phyloP scores from a whole-genome alignment of 495 filamentous ascomycete species.

The Penicillium daleae region DNA sequence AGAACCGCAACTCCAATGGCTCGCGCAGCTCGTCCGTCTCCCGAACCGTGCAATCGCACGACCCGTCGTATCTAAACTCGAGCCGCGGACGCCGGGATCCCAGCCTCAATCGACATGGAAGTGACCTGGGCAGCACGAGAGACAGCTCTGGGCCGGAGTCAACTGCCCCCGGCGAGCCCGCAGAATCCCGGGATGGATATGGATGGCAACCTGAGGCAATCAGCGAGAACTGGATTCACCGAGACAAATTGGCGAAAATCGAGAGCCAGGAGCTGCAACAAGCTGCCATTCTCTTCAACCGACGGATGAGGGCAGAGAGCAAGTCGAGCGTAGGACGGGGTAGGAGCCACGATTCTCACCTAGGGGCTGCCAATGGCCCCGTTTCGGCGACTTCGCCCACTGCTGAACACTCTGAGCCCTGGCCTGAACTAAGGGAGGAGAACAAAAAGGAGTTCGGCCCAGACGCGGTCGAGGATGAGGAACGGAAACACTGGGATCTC shows the following conservation, averaged over 20 bases:
- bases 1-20: constrained; percentile 43
- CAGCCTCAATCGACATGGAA: constrained; percentile 54
- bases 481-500: constrained; percentile 66
- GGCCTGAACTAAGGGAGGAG: constrained; percentile 44
- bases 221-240: constrained; percentile 82
- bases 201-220: constrained; percentile 15
- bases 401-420: constrained; percentile 41
- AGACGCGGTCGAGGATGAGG: constrained; percentile 32
- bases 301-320: constrained; percentile 60
- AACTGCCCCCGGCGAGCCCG: constrained; percentile 33
- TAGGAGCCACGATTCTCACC: constrained; percentile 54
- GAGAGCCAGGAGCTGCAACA: constrained; percentile 92
- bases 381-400: constrained; percentile 35
- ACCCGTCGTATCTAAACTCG: constrained; percentile 28
- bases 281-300: constrained; percentile 74
- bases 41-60: constrained; percentile 35
- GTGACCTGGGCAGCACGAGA: constrained; percentile 58
- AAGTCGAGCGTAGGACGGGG: constrained; percentile 59
- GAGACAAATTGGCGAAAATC: constrained; percentile 92
- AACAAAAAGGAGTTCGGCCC: constrained; percentile 47
- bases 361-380: constrained; percentile 36
- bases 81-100: constrained; percentile 49
- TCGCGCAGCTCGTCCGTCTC: constrained; percentile 49
- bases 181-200: constrained; percentile 23
- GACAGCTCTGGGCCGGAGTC: constrained; percentile 55